Evolutionary conservation across 148 eudicot species (phyloP), one percentile per base, ranked within the genome.

Genomic region (Rhododendron henanense): DNA sequence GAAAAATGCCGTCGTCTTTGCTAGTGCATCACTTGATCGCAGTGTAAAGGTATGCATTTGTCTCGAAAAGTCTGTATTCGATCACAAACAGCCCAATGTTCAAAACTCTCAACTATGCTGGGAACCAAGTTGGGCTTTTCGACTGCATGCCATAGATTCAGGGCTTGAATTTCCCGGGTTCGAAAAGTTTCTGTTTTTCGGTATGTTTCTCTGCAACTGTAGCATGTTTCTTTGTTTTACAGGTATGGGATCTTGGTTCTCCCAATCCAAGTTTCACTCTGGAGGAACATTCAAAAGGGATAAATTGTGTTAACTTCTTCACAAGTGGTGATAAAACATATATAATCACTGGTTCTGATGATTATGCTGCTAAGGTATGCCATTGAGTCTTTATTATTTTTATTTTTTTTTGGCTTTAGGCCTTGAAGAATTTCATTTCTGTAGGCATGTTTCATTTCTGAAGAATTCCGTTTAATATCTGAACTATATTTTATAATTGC

Each of bases 1-100:
- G 18, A 91, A 79, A 82, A 92, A 96, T 75, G 88, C 91, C 82
- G 90, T 91, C 89, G 93, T 90, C 2, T 96, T 96, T 87, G 94
- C 92, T 44, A 96, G 96, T 89, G 96, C 93, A 28, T 96, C 98
- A 39, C 98, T 96, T 84, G 98, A 96, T 86, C 90, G 95, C 39
- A 93, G 91, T 15, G 85, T 87, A 14, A 96, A 96, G 96, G 98
- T 96, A 90, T 55, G 21, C 41, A 57, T 37, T 45, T 2, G 55
- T 45, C 51, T n/a, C 33, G 11, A 63, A 2, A 44, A 19, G 21
- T 45, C 10, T 78, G 9, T 13, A 45, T 3, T 18, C 9, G 0
- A 78, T 11, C 33, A 11, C 25, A 6, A 67, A 28, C 74, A 28
- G 0, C 6, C 74, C 35, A 10, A 10, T 9, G 13, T 11, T 67